Evolutionary conservation across 768 basidiomycete species (phyloP).

Genomic region (Serendipita indica): DNA sequence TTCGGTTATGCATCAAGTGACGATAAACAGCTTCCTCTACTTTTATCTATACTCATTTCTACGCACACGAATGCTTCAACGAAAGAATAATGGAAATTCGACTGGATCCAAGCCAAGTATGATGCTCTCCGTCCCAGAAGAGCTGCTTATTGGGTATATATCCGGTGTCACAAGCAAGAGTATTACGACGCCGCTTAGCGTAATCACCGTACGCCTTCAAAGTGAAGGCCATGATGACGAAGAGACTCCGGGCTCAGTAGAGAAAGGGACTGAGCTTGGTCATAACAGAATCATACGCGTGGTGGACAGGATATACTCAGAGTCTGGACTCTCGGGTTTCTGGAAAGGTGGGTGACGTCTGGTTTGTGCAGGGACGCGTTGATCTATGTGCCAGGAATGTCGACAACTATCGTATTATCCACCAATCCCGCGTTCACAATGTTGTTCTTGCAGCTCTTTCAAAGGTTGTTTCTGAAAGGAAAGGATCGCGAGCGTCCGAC

Average conservation of each 20-base stretch:
- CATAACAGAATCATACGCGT: slow-evolving; percentile 19
- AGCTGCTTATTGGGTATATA: slow-evolving; percentile 39
- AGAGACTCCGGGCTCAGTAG: slow-evolving; percentile 16
- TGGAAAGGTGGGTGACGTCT: slow-evolving; percentile 33
- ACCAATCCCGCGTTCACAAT: slow-evolving; percentile 46
- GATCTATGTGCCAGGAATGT: slow-evolving; percentile 35
- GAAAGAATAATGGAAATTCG: slow-evolving; percentile 18
- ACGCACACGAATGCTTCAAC: slow-evolving; percentile 28
- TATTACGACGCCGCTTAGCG: slow-evolving; percentile 39
- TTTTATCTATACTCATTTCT: slow-evolving; percentile 44
- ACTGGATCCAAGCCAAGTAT: slow-evolving; percentile 12
- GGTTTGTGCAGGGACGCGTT: not conserved
- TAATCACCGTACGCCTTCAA: slow-evolving; percentile 42
- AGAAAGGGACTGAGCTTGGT: slow-evolving; percentile 17
- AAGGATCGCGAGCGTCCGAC: slow-evolving; percentile 22
- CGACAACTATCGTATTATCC: slow-evolving; percentile 33
- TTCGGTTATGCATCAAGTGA: not conserved
- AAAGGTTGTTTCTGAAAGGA: slow-evolving; percentile 25
- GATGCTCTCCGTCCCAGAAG: slow-evolving; percentile 28
- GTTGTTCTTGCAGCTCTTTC: slow-evolving; percentile 37
- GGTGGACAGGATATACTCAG: slow-evolving; percentile 30
- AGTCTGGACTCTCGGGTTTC: slow-evolving; percentile 38
- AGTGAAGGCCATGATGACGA: slow-evolving; percentile 27
- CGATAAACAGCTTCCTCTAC: slow-evolving; percentile 36
- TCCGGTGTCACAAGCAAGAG: slow-evolving; percentile 43